Evolutionary conservation across 164 flowering plant species (phyloP).

Genomic region (Magnolia sinica): DNA sequence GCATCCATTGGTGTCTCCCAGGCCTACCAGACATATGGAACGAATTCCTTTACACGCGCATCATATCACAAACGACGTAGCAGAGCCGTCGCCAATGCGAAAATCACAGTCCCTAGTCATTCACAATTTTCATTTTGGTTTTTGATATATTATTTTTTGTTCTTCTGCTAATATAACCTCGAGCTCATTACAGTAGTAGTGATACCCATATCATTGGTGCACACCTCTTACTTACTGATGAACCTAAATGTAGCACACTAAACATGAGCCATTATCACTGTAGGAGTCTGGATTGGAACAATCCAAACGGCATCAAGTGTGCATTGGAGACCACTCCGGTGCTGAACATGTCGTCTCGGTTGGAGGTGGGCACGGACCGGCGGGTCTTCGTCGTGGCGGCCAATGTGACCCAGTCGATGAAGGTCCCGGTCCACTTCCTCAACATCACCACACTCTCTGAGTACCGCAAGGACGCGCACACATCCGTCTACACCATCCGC

Average conservation of each 20-base stretch:
- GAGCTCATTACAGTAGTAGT: no score
- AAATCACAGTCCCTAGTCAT: neutral
- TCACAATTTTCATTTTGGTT: neutral
- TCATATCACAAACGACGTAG: slow-evolving; percentile 31
- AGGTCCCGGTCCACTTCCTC: slow-evolving; percentile 53
- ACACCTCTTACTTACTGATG: no score
- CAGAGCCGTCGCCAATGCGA: neutral
- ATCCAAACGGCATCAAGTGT: slow-evolving; percentile 80
- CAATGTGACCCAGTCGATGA: slow-evolving; percentile 56
- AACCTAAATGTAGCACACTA: no score
- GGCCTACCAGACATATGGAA: slow-evolving; percentile 97
- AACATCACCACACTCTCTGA: slow-evolving; percentile 82
- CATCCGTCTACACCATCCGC: slow-evolving; percentile 65
- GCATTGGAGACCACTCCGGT: slow-evolving; percentile 70
- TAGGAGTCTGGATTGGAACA: slow-evolving; percentile 88
- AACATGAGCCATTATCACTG: no score
- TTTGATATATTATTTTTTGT: neutral
- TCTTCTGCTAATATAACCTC: no score
- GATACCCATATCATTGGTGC: no score
- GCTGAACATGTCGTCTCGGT: slow-evolving; percentile 39
- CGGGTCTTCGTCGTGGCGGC: slow-evolving; percentile 48
- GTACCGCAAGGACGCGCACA: slow-evolving; percentile 85
- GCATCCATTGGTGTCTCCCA: slow-evolving; percentile 95
- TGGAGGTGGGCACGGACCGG: slow-evolving; percentile 71
- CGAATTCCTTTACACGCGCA: slow-evolving; percentile 69